Evolutionary conservation across 2,329 filamentous ascomycete genomes (phyloP), one percentile per base, ranked within the genome.

Genomic region (Aspergillus phoenicis): DNA sequence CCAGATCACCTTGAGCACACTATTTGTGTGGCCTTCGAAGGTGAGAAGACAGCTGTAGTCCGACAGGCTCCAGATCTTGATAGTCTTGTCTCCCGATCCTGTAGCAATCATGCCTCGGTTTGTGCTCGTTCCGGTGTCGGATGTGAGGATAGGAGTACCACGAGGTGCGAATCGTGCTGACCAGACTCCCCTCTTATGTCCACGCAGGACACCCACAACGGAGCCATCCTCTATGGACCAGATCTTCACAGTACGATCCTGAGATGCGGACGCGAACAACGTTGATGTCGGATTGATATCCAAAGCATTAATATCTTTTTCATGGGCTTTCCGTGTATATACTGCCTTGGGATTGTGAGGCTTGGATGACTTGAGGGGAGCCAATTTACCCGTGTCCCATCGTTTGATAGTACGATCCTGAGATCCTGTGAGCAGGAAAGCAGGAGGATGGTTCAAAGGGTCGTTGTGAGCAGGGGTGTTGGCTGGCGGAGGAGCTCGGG

Each of bases 291-390:
- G 84, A 65, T 93, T 91, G 10, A 95, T 84, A 65, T 96, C 92
- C 54, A 99, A 85, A 2, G 95, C 93, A 70, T 99, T 99, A 78
- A 99, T 99, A 68, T 99, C 95, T 75, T 99, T 99, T 73, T 99
- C 95, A 77, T 99, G 95, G 1, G 95, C 95, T 77, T 97, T 96
- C 59, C 95, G 87, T 1, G 95, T 98, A 75, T 91, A 99, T 4
- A 88, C 79, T 43, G 91, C 91, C 68, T 80, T 80, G 3, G 73
- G 73, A 8, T 70, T 64, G 54, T 75, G 74, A n/a, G 74, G 71
- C 41, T 68, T 72, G 8, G 69, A 69, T 10, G 69, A 65, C 48
- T 70, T 70, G 8, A 87, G 80, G 8, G 84, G 82, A 60, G 84
- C 84, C 62, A 84, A 74, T 41, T 85, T 85, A 1, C 87, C 85